phyloP scores from a whole-genome alignment of 163 green algal genomes.

The Volvox carteri region DNA sequence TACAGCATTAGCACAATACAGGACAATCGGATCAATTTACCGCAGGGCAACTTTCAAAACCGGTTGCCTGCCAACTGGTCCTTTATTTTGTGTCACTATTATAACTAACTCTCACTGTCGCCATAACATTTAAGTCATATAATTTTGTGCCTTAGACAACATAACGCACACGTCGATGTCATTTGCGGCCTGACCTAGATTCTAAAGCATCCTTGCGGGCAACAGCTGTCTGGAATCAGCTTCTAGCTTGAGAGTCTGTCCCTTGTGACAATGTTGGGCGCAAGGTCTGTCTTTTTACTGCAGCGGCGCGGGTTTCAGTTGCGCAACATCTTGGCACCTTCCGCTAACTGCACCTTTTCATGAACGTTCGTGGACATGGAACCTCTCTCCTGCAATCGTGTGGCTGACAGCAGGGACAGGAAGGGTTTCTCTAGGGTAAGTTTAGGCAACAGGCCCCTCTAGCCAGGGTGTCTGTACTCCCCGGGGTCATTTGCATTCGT shows the following conservation, averaged over 20 bases:
- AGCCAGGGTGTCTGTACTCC: too few species aligned
- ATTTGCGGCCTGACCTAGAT: background rate
- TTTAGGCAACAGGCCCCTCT: too few species aligned
- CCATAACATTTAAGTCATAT: too few species aligned
- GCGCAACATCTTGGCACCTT: background rate
- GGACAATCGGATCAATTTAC: too few species aligned
- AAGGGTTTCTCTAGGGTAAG: slow-evolving; percentile 37
- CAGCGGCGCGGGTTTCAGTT: background rate
- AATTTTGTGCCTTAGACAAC: too few species aligned
- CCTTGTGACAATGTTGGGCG: slow-evolving; percentile 26
- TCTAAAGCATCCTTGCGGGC: background rate
- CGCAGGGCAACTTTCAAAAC: too few species aligned
- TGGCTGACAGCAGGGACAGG: slow-evolving; percentile 50
- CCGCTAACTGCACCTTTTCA: background rate
- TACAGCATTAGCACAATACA: too few species aligned
- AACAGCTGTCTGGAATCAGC: background rate
- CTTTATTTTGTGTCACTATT: too few species aligned
- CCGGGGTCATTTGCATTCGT: too few species aligned
- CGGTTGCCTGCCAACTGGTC: too few species aligned
- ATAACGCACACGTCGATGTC: background rate
- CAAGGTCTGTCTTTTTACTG: slow-evolving; percentile 6
- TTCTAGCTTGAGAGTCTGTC: background rate
- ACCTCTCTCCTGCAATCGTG: background rate
- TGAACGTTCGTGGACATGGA: background rate
- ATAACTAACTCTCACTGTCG: too few species aligned